Evolutionary conservation across 2,329 filamentous ascomycete genomes (phyloP), one percentile per base, ranked within the genome.

Genomic region (Arachnomyces sp.): DNA sequence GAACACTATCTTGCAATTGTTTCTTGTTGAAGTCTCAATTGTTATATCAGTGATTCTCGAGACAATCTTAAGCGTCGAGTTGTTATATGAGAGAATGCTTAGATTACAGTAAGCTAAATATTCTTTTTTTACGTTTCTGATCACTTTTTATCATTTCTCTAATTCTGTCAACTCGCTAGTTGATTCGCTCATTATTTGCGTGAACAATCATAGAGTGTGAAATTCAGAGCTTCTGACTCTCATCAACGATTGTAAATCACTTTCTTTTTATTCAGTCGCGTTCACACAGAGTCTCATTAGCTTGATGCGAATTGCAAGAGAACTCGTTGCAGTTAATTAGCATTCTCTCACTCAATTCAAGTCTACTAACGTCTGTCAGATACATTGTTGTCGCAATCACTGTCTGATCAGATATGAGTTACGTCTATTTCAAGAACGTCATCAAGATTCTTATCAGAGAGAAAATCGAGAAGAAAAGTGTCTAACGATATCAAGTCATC

Each of bases 1-100:
- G 63, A 98, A 98, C 64, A 98, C 92, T 0, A 88, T 93, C 32
- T 66, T 96, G 52, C 92, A 98, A 61, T 70, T 98, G 15, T 79
- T 81, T 3, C 74, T 98, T 9, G 84, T 98, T 54, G 90, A 89
- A 13, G 75, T 82, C 9, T 88, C 88, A 2, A 87, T 90, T 35
- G 79, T 84, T 1, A 74, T 88, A 31, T 89, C 89, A 1, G 72
- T 95, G 9, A 51, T 94, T 16, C 76, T 64, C 32, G 69, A 61
- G 61, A 70, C 39, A 70, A 81, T 61, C 48, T 79, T 53, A 59
- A 70, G 40, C 55, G 67, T 31, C 59, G 76, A 34, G 74, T 63
- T 73, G 69, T 3, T 73, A 67, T 34, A 72, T 76, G 71, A 84
- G 79, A 81, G 83, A 57, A 72, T 69, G 58, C 57, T 58, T 46